These are phyloP conservation scores for Ophiosphaerella narmari DNA, from an alignment of 2,329 filamentous ascomycete genomes.

Conservation along the genomic window DNA sequence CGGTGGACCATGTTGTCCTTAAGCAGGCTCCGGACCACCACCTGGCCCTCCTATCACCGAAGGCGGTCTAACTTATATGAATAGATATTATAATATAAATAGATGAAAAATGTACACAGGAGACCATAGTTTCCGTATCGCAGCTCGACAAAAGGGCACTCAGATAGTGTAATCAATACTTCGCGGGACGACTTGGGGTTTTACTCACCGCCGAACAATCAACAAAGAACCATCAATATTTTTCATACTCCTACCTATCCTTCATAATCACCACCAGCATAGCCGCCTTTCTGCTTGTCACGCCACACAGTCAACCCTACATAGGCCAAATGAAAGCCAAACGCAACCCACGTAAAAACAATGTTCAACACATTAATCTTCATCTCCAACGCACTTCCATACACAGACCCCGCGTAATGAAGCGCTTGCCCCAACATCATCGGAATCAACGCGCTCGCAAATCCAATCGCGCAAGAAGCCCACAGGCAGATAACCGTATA, in stretches of 20 bases:
- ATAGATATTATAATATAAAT: too few species aligned
- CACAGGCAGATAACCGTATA: neutral
- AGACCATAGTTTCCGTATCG: neutral
- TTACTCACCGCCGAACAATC: too few species aligned
- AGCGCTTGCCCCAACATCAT: constrained; percentile 1
- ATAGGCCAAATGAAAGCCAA: neutral
- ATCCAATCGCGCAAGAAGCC: neutral
- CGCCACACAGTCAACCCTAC: neutral
- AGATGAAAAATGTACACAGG: too few species aligned
- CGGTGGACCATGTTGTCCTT: too few species aligned
- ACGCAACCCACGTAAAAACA: constrained; percentile 1
- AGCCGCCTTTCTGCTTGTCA: neutral
- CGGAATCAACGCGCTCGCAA: neutral
- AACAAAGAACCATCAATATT: too few species aligned
- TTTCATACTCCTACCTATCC: neutral
- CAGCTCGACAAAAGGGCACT: neutral
- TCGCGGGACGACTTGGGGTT: too few species aligned
- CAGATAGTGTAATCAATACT: neutral
- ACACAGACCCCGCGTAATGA: neutral
- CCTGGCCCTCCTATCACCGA: too few species aligned
- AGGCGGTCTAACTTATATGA: too few species aligned
- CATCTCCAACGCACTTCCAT: neutral
- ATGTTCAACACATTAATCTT: neutral
- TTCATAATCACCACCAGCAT: neutral
- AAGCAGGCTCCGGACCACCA: too few species aligned